Base-by-base conservation (phyloP, 2,329 filamentous ascomycete species). In the Colletotrichum aenigma region DNA sequence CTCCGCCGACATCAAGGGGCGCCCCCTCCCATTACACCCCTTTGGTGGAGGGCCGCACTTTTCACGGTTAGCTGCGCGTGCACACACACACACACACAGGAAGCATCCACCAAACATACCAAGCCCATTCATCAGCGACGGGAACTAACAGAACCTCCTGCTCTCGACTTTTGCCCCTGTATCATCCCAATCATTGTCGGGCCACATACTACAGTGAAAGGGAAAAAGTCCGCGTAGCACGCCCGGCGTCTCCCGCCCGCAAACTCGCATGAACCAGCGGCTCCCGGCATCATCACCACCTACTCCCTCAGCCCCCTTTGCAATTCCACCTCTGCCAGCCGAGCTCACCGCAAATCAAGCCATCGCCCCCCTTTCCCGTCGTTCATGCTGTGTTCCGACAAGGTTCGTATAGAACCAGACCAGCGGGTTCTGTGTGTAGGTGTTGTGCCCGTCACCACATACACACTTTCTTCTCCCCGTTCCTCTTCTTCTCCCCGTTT, bases 341-440 rank as follows among this genome's bases (percentile, higher is more conserved):
- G 9, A 43, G 55, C 34, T 56, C 34, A 30, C 34, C 66, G 30
- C 52, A 38, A 38, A 18, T 21, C 32, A 24, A 58, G 52, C 6
- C 52, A 48, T 30, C 66, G 16, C 61, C n/a, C 62, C 70, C 43
- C 43, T 28, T 72, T 64, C 56, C 73, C 43, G 56, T 72, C 43
- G 55, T 72, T 75, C 69, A 72, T 72, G 73, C 43, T 68, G 73
- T 75, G 73, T 75, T 72, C 69, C 73, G 62, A 72, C 73, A 72
- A 43, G 62, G 62, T 72, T 72, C 69, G 69, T 68, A 72, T 67
- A 32, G 69, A 64, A 68, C 73, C 73, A 72, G 64, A 67, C 32
- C 38, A 43, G 69, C 69, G 73, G 73, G 68, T 71, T 69, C 10
- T 70, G n/a, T 56, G 28, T n/a, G 21, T 26, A 34, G 15, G 34